phyloP scores from a whole-genome alignment of 23 red algal species.

The Gracilaria gracilis region DNA sequence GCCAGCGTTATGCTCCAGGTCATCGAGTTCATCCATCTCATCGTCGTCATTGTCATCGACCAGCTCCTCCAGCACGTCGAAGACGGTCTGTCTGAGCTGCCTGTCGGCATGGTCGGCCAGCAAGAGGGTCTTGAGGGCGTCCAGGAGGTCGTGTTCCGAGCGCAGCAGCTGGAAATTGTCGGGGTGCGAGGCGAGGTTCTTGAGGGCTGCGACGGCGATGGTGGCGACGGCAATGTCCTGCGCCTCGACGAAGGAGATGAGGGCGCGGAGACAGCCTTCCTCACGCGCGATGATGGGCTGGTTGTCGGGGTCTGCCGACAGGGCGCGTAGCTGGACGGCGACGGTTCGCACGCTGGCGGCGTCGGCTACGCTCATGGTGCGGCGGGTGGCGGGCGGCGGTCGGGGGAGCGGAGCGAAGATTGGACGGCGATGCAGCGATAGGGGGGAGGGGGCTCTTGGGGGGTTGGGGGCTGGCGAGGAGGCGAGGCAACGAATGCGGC shows the following conservation, averaged over 20 bases:
- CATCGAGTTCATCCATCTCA: constrained; percentile 75
- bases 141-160: constrained; percentile 50
- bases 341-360: constrained; percentile 84
- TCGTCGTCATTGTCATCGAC: constrained; percentile 68
- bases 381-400: background rate
- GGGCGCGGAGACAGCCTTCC: constrained; percentile 85
- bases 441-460: too few relatives aligned
- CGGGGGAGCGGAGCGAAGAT: background rate
- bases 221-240: constrained; percentile 60
- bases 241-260: constrained; percentile 70
- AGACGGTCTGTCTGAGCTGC: constrained; percentile 47
- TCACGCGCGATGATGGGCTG: constrained; percentile 91
- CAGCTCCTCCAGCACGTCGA: constrained; percentile 71
- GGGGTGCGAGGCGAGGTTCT: constrained; percentile 71
- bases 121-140: constrained; percentile 40
- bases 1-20: constrained; percentile 57
- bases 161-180: constrained; percentile 81
- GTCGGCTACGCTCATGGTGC: constrained; percentile 70
- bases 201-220: constrained; percentile 75
- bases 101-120: constrained; percentile 28
- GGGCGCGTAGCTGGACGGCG: constrained; percentile 86
- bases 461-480: too few relatives aligned
- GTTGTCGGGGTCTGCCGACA: constrained; percentile 88
- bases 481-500: too few relatives aligned
- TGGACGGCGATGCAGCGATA: background rate